Evolutionary conservation across 805 yeast genomes (phyloP).

Genomic region (Wickerhamiella allomyrinae): DNA sequence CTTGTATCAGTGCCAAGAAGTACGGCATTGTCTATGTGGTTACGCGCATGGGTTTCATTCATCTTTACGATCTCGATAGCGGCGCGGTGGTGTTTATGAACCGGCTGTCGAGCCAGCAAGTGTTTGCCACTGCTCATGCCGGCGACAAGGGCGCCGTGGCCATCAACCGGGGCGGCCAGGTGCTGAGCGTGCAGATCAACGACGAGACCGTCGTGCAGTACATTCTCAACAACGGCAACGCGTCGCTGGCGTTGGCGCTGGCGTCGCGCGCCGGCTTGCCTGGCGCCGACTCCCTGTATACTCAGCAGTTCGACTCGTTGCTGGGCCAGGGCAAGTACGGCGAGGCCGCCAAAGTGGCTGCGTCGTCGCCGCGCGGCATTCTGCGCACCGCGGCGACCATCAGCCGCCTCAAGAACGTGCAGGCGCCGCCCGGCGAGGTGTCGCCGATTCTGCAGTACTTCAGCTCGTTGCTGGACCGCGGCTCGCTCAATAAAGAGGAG

Average conservation of each 20-base stretch:
- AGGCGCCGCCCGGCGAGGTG: constrained; percentile 85
- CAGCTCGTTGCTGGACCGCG: constrained; percentile 80
- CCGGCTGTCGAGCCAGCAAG: constrained; percentile 90
- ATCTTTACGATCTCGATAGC: constrained; percentile 83
- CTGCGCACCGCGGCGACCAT: constrained; percentile 91
- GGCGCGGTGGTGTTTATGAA: constrained; percentile 89
- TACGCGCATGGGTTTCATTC: constrained; percentile 94
- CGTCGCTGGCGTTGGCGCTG: constrained; percentile 69
- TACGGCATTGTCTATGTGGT: constrained; percentile 80
- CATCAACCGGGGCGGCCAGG: constrained; percentile 91
- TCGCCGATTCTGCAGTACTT: constrained; percentile 91
- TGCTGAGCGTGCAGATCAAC: constrained; percentile 78
- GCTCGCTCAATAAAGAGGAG: constrained; percentile 82
- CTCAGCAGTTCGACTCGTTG: constrained; percentile 79
- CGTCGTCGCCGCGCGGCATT: constrained; percentile 65
- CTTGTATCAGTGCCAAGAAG: constrained; percentile 69
- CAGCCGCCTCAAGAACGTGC: constrained; percentile 77
- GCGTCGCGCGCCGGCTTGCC: constrained; percentile 94
- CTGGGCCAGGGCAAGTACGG: constrained; percentile 75
- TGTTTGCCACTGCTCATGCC: constrained; percentile 76
- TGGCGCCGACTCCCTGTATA: constrained; percentile 87
- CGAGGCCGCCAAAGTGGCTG: constrained; percentile 93
- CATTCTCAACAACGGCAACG: constrained; percentile 73
- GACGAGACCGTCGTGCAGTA: constrained; percentile 79
- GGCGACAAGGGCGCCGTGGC: constrained; percentile 79